A percentile compares a stretch with the other conserved stretches of the same genome.
Conservation (phyloP, 75 land plant genomes). For the Chamaecyparis obtusa region DNA sequence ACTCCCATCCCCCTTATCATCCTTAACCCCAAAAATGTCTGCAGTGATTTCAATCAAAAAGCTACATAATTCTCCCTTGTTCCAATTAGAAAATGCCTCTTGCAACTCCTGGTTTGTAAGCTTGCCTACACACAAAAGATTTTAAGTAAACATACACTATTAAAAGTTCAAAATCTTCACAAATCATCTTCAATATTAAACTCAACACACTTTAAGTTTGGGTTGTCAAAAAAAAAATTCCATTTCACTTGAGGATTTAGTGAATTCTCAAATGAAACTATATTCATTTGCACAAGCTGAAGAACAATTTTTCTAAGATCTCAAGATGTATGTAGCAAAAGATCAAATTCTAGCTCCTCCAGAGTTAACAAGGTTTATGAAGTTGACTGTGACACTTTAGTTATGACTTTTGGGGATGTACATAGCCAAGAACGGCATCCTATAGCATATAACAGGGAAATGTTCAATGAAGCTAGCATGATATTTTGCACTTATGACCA, state of each 20-base stretch:
- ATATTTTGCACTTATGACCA: too few species aligned
- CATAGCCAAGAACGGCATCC: too few species aligned
- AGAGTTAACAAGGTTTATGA: too few species aligned
- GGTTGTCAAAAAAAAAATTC: background rate
- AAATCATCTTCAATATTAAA: background rate
- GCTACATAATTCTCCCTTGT: constrained; percentile 62
- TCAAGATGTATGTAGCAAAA: too few species aligned
- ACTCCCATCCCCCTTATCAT: constrained; percentile 44
- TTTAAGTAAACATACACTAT: background rate
- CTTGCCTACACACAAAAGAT: constrained; percentile 33
- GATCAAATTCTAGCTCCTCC: too few species aligned
- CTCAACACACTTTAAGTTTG: background rate
- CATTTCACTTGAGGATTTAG: background rate
- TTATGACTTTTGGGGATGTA: too few species aligned
- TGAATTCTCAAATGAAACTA: background rate
- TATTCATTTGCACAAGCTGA: too few species aligned
- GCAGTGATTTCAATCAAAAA: constrained; percentile 67
- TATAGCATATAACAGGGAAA: too few species aligned
- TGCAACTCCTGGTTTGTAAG: constrained; percentile 47
- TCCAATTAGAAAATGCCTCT: constrained; percentile 57
- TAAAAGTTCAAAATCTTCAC: background rate
- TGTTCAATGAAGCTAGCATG: too few species aligned
- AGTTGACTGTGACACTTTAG: too few species aligned
- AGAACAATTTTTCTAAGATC: too few species aligned
- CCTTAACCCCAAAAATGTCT: constrained; percentile 62